Conservation (phyloP, 2,329 filamentous ascomycete genomes). For the Ophiostoma novo-ulmi region DNA sequence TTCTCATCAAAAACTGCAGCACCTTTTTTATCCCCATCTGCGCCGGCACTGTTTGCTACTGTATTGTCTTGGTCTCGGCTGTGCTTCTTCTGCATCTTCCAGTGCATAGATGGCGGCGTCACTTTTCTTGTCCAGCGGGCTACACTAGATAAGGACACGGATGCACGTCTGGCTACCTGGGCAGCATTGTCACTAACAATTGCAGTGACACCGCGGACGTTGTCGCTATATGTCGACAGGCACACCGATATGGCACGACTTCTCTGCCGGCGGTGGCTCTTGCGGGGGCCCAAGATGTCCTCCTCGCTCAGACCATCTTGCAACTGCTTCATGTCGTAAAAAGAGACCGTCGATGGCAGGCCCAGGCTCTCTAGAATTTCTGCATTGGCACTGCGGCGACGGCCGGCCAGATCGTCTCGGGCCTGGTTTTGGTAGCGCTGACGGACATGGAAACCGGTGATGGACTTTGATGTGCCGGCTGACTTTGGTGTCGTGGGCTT, state of each 20-base stretch:
- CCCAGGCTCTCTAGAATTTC: conserved; percentile 27
- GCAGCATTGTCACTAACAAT: conserved; percentile 15
- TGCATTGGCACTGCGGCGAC: conserved; percentile 27
- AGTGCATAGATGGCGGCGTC: not conserved
- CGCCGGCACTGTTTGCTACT: not conserved
- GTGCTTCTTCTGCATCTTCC: not conserved
- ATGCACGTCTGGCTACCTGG: conserved; percentile 11
- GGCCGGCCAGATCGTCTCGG: not conserved
- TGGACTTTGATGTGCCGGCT: not conserved
- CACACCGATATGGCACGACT: conserved; percentile 2
- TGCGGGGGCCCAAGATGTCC: conserved; percentile 17
- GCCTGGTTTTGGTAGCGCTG: not conserved
- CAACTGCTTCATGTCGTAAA: conserved; percentile 26
- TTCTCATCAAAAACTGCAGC: not conserved
- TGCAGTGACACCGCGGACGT: conserved; percentile 13
- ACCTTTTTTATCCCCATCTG: not conserved
- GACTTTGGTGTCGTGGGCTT: not conserved
- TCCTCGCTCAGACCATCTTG: conserved; percentile 20
- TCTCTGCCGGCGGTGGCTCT: not conserved
- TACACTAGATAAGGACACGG: not conserved
- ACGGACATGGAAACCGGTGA: conserved; percentile 4
- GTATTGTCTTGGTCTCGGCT: not conserved
- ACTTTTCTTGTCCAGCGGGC: conserved; percentile 14
- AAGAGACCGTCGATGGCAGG: conserved; percentile 26
- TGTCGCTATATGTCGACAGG: conserved; percentile 13